Evolutionary conservation across 1,139 yeast species (phyloP), one percentile per base, ranked within the genome.

Genomic region (Suhomyces bribrorum): DNA sequence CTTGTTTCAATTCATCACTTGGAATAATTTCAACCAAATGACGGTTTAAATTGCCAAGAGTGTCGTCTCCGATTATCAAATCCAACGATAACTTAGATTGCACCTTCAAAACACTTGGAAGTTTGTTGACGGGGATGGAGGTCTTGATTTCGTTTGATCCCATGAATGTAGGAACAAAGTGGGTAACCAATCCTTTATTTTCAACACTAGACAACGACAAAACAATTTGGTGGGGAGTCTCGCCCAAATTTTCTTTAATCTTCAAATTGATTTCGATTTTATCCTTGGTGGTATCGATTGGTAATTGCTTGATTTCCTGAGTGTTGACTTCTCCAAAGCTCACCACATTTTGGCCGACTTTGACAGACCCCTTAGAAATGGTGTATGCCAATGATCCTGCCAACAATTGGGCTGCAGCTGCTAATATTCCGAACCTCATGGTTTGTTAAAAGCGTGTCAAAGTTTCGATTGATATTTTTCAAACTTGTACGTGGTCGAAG

Each of bases 91-190:
- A 56, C 26, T 46, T 52, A 14, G 61, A 61, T 44, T 68, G 66
- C 18, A 56, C 45, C 50, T 70, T 65, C 49, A 73, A 65, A 25
- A 61, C 56, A 12, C 57, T 62, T 28, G 78, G 77, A 22, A 73
- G 53, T 40, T 62, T 62, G 25, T 47, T 44, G 16, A 59, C 66
- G 11, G 64, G 53, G 17, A 71, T 54, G n/a, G 58, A 34, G 31
- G 62, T 43, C 36, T 53, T 57, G 32, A 64, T 46, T 15, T 49
- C 47, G 20, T 54, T 52, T 15, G 54, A 47, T 12, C 46, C 49
- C 4, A 51, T 35, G 35, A 47, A 43, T 7, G 44, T 41, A 20
- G 47, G 52, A 11, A 44, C 50, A 38, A 32, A 51, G 30, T 45
- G 49, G 15, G 53, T 45, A 11, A 48, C 52, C 23, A 54, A 44